Base-by-base conservation (phyloP, 305 asterid genomes). In the Caryopteris hybrid region DNA sequence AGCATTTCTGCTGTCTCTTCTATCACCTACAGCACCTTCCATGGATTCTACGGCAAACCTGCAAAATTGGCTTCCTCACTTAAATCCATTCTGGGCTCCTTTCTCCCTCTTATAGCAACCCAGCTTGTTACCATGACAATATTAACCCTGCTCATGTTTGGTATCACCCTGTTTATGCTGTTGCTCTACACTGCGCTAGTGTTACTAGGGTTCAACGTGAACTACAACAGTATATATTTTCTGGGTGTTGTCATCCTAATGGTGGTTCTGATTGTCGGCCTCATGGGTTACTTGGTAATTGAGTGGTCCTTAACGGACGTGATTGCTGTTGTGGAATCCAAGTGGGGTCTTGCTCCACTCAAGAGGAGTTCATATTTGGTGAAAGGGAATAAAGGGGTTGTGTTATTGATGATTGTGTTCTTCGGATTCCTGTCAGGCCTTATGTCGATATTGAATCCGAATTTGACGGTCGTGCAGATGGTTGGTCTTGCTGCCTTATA, bases 311-410 rank as follows among this genome's bases (percentile, higher is more conserved):
- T 90, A 60, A 80, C 75, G 31, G 14, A 16, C 42, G 87, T 76
- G 61, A 51, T 88, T 13, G 97, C 78, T 9, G 87, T 90, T 6
- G 78, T 74, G 69, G 97, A 92, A 17, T 84, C 86, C 0, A 72
- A 70, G 34, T 90, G 91, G 94, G 98, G 98, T 1, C 74, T 68
- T 5, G 81, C 74, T 13, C 85, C 97, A 0, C 72, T 90, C 48
- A 42, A 70, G 25, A 74, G 97, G 77, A 88, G 98, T 34, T 74
- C 84, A 13, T 68, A 71, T 74, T 50, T 92, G 74, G 75, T 88
- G 45, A 81, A 75, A 29, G 96, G 93, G 75, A 66, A 72, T 86
- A 80, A 67, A 66, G 33, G 84, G 45, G 78, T 84, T 0, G 88
- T 73, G 17, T n/a, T 85, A 8, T 61, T 69, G 17, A 41, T 80